Percentiles rank a stretch among this genome's conserved stretches.
phyloP scores from a whole-genome alignment of 1,284 basidiomycete genomes.

The Inonotus obliquus region DNA sequence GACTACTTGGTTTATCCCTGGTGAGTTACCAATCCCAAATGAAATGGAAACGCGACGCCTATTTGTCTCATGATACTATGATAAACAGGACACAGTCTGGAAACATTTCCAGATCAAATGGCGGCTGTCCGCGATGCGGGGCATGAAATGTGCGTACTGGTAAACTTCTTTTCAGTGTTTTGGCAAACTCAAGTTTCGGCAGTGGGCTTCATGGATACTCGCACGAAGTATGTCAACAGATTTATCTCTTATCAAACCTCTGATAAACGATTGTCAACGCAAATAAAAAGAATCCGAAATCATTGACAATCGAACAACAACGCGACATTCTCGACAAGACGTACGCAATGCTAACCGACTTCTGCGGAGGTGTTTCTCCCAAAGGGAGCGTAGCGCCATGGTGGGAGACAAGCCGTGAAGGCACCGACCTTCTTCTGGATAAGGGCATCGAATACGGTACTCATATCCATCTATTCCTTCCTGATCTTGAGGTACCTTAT shows the following conservation, averaged over 20 bases:
- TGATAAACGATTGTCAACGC: background rate
- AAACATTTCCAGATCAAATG: conserved; percentile 66
- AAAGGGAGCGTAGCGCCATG: conserved; percentile 69
- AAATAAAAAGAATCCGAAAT: conserved; percentile 49
- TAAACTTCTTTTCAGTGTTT: background rate
- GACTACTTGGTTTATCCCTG: conserved; percentile 71
- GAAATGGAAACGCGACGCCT: background rate
- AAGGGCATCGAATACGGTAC: conserved; percentile 74
- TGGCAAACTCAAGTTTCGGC: background rate
- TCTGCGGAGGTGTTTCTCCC: conserved; percentile 65
- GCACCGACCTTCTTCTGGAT: conserved; percentile 61
- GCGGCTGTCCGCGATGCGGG: conserved; percentile 62
- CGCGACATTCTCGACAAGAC: conserved; percentile 70
- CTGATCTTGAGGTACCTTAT: background rate
- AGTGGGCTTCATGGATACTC: conserved; percentile 74
- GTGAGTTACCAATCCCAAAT: conserved; percentile 27
- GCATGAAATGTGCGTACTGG: conserved; percentile 53
- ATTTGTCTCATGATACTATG: background rate
- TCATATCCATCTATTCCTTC: conserved; percentile 1
- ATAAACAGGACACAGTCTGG: conserved; percentile 55
- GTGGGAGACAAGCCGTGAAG: conserved; percentile 77
- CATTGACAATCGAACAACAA: conserved; percentile 65
- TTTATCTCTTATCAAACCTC: background rate
- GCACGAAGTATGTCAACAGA: conserved; percentile 46
- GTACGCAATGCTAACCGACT: conserved; percentile 59